Evolutionary conservation across 805 yeast species (phyloP).

Genomic region (Myxozyma kluyveri): DNA sequence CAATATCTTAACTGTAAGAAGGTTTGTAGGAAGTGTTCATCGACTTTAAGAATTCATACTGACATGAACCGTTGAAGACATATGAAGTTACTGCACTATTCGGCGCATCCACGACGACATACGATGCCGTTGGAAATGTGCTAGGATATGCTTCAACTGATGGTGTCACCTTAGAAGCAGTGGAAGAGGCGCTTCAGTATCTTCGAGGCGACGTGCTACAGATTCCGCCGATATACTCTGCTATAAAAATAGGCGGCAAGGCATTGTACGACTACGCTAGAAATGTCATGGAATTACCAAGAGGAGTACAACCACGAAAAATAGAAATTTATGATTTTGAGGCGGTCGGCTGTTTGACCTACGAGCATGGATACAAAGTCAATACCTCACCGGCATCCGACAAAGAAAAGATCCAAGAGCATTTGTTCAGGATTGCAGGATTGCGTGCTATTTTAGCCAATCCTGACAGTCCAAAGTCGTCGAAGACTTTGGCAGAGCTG

Average conservation of each 20-base stretch:
- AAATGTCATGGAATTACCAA: constrained; percentile 78
- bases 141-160: constrained; percentile 54
- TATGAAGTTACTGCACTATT: constrained; percentile 82
- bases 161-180: constrained; percentile 55
- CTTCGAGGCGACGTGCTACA: constrained; percentile 82
- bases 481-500: constrained; percentile 8
- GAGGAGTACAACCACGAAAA: constrained; percentile 72
- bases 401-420: constrained; percentile 40
- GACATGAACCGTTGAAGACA: constrained; percentile 4
- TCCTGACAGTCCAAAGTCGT: constrained; percentile 6
- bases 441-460: constrained; percentile 4
- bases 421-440: constrained; percentile 42
- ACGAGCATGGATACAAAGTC: constrained; percentile 53
- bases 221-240: constrained; percentile 93
- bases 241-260: constrained; percentile 90
- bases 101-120: constrained; percentile 90
- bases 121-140: constrained; percentile 86
- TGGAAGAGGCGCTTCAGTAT: constrained; percentile 52
- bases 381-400: constrained; percentile 39
- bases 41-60: background rate
- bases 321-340: constrained; percentile 58
- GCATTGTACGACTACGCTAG: constrained; percentile 94
- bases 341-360: constrained; percentile 52
- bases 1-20: constrained; percentile 72
- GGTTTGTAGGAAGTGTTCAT: constrained; percentile 36